A percentile compares a stretch with the other conserved stretches of the same genome.
Evolutionary conservation across 2,329 filamentous ascomycete species (phyloP).

Genomic region (Alternaria arbusti): DNA sequence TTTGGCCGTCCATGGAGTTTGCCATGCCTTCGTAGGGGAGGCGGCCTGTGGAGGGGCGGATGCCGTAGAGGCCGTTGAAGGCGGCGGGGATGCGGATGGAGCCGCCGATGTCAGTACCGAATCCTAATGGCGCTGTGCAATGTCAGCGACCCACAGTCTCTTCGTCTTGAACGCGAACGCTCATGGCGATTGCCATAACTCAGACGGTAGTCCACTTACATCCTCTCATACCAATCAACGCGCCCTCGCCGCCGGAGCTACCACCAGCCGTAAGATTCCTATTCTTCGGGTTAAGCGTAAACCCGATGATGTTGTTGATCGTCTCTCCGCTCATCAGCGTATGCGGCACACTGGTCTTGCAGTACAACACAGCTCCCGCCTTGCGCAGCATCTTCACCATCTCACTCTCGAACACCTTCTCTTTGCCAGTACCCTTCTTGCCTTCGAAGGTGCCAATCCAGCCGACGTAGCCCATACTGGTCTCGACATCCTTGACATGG

Average conservation of each 20-base stretch:
- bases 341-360: conserved; percentile 64
- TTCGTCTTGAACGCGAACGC: neutral
- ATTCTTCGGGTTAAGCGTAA: conserved; percentile 65
- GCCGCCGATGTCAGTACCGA: conserved; percentile 65
- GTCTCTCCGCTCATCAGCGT: conserved; percentile 67
- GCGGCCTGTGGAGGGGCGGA: conserved; percentile 59
- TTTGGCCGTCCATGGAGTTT: conserved; percentile 70
- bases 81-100: conserved; percentile 64
- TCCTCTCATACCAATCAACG: conserved; percentile 62
- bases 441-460: conserved; percentile 70
- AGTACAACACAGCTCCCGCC: conserved; percentile 63
- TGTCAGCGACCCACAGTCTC: conserved; percentile 4
- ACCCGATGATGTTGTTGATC: conserved; percentile 66
- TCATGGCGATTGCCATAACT: neutral
- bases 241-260: conserved; percentile 67
- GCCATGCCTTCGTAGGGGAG: conserved; percentile 57
- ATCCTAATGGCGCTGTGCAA: conserved; percentile 54
- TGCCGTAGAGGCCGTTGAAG: conserved; percentile 64
- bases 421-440: conserved; percentile 58
- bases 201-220: conserved; percentile 35
- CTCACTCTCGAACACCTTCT: conserved; percentile 63
- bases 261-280: conserved; percentile 61
- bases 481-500: conserved; percentile 56
- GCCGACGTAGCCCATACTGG: conserved; percentile 66
- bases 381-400: conserved; percentile 62